These are phyloP conservation scores for Ilyonectria mors-panacis DNA, from an alignment of 2,329 filamentous ascomycete species.

Conservation along the genomic window DNA sequence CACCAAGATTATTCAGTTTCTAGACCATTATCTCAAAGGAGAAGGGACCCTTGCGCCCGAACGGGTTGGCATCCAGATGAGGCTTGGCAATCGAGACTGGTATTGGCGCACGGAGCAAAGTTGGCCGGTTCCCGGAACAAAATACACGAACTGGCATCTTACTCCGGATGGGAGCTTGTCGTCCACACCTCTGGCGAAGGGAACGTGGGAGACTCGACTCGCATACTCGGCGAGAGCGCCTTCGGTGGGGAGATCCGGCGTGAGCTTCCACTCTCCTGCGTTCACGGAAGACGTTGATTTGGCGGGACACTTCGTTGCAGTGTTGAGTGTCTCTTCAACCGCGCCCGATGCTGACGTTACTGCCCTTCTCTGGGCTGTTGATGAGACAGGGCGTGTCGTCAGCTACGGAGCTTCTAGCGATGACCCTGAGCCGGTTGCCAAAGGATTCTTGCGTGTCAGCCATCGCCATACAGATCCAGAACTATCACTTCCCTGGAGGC, in stretches of 20 bases:
- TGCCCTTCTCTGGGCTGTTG: neutral
- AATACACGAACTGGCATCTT: neutral
- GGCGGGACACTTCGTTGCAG: neutral
- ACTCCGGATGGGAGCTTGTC: neutral
- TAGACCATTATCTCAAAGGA: neutral
- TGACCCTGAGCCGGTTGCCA: neutral
- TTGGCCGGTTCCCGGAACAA: neutral
- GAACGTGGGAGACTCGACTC: neutral
- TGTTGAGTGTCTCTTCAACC: neutral
- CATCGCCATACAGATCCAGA: neutral
- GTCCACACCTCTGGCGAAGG: neutral
- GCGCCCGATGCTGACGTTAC: neutral
- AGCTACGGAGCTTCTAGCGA: neutral
- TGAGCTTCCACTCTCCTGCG: neutral
- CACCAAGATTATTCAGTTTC: neutral
- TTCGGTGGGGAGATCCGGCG: neutral
- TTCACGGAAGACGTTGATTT: neutral
- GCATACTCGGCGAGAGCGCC: neutral
- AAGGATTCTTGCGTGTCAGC: neutral
- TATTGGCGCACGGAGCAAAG: neutral
- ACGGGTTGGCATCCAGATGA: neutral
- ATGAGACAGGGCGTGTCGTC: neutral
- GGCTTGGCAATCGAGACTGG: neutral
- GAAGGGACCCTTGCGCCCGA: neutral
- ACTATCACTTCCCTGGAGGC: neutral